Conservation (phyloP, 1,284 basidiomycete genomes). For the Marasmius fiardii region DNA sequence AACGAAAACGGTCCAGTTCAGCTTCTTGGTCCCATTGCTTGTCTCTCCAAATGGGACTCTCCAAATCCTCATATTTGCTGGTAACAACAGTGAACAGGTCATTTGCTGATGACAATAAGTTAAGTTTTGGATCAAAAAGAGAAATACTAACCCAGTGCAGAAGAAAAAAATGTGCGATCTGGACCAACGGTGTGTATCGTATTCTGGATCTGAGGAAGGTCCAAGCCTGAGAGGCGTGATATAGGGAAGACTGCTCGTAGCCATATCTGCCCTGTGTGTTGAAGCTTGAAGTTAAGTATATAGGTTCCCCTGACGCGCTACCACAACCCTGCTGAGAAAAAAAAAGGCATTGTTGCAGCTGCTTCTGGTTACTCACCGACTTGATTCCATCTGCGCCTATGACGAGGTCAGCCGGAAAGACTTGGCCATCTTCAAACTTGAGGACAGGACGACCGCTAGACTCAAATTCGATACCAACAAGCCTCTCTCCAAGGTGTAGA, state of each 20-base stretch:
- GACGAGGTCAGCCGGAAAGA: constrained; percentile 3
- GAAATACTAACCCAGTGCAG: constrained; percentile 1
- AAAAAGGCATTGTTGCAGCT: not conserved
- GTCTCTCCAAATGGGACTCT: not conserved
- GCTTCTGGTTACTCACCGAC: not conserved
- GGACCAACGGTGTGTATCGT: constrained; percentile 5
- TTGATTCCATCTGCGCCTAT: constrained; percentile 7
- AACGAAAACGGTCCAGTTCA: not conserved
- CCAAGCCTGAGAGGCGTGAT: not conserved
- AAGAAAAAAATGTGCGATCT: constrained; percentile 9
- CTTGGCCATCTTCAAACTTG: constrained; percentile 3
- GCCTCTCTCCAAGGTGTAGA: constrained; percentile 2
- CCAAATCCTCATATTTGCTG: not conserved
- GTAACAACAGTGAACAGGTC: constrained; percentile 6
- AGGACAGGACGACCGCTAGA: not conserved
- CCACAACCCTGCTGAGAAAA: not conserved
- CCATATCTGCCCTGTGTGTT: constrained; percentile 1
- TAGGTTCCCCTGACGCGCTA: not conserved
- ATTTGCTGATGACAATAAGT: not conserved
- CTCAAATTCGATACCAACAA: not conserved
- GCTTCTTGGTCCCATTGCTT: constrained; percentile 5
- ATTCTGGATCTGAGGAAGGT: constrained; percentile 1
- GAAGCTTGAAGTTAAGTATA: constrained; percentile 1
- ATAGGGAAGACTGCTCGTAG: constrained; percentile 6
- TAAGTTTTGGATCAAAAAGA: not conserved